Base-by-base conservation (phyloP, 257 asterid species). In the Verbena officinalis region DNA sequence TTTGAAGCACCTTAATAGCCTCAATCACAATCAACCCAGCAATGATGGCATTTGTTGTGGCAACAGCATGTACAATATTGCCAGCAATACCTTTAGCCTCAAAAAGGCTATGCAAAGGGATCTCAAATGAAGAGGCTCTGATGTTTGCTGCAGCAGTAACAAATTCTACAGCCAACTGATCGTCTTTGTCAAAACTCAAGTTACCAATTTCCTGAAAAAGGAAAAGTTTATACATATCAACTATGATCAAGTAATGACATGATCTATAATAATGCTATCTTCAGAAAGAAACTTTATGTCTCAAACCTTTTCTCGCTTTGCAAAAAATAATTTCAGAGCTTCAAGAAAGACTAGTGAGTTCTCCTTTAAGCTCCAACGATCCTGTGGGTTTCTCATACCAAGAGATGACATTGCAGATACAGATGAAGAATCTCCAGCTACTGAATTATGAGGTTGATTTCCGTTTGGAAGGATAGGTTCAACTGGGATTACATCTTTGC, bases 81-180 rank as follows among this genome's bases (percentile, higher is more conserved):
- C 99, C 98, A 70, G 98, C 99, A 79, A 94, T 85, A 69, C 98
- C 99, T 84, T 91, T 94, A 58, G 99, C 84, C 75, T 90, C 96
- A 59, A 94, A 94, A 78, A 94, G 96, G 84, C 96, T 86, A 83
- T 94, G 95, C 86, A 91, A 73, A 19, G 87, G 96, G 73, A 94
- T 94, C 64, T 89, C 98, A 82, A 94, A 94, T 50, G 99, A 94
- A 68, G 96, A 73, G n/a, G 99, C 98, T 66, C 99, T 84, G 70
- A 94, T 91, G 76, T 94, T 94, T 70, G 99, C 99, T 0, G 99
- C 98, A 69, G 99, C 96, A 52, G 99, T 88, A 38, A 94, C 96
- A 79, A 94, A 78, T 74, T 94, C 99, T 31, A 94, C 99, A 49
- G 98, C 96, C 70, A 94, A 82, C 80, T 94, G 99, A 70, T 94